phyloP scores from a whole-genome alignment of 2,329 filamentous ascomycete genomes.

The Xylariaceae sp. region DNA sequence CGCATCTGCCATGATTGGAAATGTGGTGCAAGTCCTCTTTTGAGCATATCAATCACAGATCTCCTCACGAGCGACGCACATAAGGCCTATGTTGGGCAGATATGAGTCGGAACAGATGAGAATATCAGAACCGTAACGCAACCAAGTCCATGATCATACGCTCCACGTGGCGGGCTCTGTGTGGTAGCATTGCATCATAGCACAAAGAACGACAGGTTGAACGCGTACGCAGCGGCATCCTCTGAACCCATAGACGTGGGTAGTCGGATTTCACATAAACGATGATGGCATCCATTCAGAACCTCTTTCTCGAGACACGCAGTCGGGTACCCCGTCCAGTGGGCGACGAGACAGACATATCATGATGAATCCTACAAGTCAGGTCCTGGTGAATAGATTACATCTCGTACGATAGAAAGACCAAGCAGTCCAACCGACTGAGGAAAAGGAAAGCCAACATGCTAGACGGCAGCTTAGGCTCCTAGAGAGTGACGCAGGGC shows the following conservation, averaged over 20 bases:
- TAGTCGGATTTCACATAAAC: background rate
- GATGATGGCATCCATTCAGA: background rate
- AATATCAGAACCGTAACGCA: constrained; percentile 4
- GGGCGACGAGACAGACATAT: background rate
- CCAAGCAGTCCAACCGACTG: background rate
- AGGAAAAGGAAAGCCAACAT: background rate
- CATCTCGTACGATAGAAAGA: background rate
- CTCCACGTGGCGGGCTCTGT: constrained; percentile 14
- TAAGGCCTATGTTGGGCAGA: background rate
- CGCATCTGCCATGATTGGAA: constrained; percentile 11
- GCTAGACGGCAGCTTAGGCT: background rate
- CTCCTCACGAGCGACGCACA: background rate
- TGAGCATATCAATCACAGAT: background rate
- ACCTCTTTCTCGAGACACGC: background rate
- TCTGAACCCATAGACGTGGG: background rate
- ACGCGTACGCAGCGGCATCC: background rate
- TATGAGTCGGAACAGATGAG: background rate
- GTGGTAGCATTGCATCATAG: constrained; percentile 4
- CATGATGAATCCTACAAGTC: background rate
- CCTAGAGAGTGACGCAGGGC: background rate
- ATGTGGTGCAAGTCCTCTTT: background rate
- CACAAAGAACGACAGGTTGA: background rate
- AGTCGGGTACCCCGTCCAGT: background rate
- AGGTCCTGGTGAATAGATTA: background rate
- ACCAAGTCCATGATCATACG: constrained; percentile 4